These are phyloP conservation scores for Curvularia verruculosa DNA, from an alignment of 2,329 filamentous ascomycete genomes.

Conservation along the genomic window DNA sequence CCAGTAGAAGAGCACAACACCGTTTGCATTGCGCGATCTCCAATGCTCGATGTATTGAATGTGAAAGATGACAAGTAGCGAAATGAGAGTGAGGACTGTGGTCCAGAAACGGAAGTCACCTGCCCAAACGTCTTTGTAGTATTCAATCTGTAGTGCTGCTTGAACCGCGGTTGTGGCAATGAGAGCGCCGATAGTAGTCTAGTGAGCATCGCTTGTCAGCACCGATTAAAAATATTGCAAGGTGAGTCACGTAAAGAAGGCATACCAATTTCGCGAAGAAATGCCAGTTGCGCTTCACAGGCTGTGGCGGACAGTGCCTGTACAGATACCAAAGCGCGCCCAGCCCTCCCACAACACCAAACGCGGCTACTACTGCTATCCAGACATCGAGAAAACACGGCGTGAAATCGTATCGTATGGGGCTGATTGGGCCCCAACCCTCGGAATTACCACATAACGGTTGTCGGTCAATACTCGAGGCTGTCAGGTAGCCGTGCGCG, in stretches of 20 bases:
- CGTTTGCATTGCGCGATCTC: slow-evolving; percentile 82
- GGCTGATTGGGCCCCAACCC: slow-evolving; percentile 94
- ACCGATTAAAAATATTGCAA: neutral
- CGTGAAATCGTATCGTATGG: slow-evolving; percentile 88
- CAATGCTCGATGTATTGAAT: slow-evolving; percentile 89
- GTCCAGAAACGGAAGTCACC: slow-evolving; percentile 88
- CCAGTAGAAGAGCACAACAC: slow-evolving; percentile 91
- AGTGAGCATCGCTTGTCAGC: slow-evolving; percentile 22
- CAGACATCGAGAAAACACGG: slow-evolving; percentile 96
- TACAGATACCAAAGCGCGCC: slow-evolving; percentile 81
- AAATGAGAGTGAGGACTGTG: slow-evolving; percentile 72
- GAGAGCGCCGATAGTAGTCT: slow-evolving; percentile 70
- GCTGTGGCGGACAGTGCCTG: slow-evolving; percentile 68
- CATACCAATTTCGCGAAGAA: slow-evolving; percentile 89
- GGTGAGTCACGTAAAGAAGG: neutral
- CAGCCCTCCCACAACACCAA: slow-evolving; percentile 78
- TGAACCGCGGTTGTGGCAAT: slow-evolving; percentile 73
- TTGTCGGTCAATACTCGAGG: slow-evolving; percentile 58
- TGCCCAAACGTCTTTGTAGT: slow-evolving; percentile 72
- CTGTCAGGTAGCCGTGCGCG: slow-evolving; percentile 61
- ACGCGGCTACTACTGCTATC: slow-evolving; percentile 77
- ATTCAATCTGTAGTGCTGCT: slow-evolving; percentile 75
- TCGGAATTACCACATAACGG: slow-evolving; percentile 86
- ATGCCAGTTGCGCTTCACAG: slow-evolving; percentile 82
- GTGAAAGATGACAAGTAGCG: slow-evolving; percentile 74